phyloP scores from a whole-genome alignment of 208 protist genomes.

The Trypanosoma boissoni region DNA sequence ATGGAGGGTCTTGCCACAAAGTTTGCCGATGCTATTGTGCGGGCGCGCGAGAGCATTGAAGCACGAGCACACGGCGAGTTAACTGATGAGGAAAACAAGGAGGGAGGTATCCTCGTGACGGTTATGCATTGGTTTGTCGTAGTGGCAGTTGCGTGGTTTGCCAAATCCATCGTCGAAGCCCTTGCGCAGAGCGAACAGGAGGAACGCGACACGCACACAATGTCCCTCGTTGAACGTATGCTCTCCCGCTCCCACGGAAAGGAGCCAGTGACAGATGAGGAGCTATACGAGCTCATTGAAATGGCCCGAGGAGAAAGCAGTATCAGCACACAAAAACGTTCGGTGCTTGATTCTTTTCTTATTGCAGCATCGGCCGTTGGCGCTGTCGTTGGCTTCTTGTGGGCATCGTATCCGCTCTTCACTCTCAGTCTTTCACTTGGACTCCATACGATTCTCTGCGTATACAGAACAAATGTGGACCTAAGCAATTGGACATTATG shows the following conservation, averaged over 20 bases:
- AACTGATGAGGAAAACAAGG: conserved; percentile 10
- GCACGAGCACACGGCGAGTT: conserved; percentile 34
- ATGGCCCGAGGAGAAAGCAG: too few relatives aligned
- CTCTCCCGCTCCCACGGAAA: conserved; percentile 8
- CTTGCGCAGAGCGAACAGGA: conserved; percentile 74
- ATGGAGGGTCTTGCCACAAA: conserved; percentile 33
- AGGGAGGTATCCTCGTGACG: conserved; percentile 40
- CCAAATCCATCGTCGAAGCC: conserved; percentile 83
- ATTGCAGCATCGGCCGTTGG: conserved; percentile 1
- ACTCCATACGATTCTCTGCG: conserved; percentile 41
- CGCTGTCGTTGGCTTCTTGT: conserved; percentile 29
- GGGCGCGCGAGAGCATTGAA: conserved; percentile 70
- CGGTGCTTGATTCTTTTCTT: neutral
- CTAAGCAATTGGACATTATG: conserved; percentile 28
- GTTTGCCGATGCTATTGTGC: conserved; percentile 39
- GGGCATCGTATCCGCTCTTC: conserved; percentile 23
- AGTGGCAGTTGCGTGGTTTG: conserved; percentile 71
- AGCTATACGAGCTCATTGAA: conserved; percentile 21
- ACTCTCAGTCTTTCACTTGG: conserved; percentile 39
- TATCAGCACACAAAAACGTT: neutral
- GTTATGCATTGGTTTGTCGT: conserved; percentile 59
- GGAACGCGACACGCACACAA: conserved; percentile 33
- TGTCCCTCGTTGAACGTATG: conserved; percentile 23
- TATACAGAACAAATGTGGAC: conserved; percentile 30
- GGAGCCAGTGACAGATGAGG: conserved; percentile 6